phyloP scores from a whole-genome alignment of 345 rosid genomes.

The Eucalyptus guilfoylei region DNA sequence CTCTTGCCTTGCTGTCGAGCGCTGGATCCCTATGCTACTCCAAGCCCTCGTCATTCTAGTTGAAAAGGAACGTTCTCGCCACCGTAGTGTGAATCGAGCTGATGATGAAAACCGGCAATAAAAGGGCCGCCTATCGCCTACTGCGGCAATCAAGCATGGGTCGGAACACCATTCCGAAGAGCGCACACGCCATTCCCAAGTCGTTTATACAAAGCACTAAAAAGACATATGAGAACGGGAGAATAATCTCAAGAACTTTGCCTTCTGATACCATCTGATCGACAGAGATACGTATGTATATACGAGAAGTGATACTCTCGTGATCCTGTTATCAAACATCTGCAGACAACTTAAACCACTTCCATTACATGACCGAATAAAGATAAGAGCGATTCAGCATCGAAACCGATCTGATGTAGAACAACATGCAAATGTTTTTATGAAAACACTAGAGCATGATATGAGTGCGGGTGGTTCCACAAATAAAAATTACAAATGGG shows the following conservation, averaged over 20 bases:
- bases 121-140: background rate
- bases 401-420: fast-evolving
- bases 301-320: background rate
- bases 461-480: fast-evolving
- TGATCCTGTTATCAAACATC: background rate
- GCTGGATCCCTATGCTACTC: background rate
- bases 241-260: background rate
- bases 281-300: background rate
- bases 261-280: background rate
- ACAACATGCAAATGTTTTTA: too few relatives aligned
- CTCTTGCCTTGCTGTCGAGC: background rate
- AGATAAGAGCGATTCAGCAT: background rate
- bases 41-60: background rate
- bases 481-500: too few relatives aligned
- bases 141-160: background rate
- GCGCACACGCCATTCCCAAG: background rate
- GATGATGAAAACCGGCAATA: background rate
- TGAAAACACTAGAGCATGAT: fast-evolving
- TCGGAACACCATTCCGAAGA: background rate
- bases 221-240: background rate
- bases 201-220: background rate
- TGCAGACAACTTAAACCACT: background rate
- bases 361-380: background rate
- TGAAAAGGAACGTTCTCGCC: background rate
- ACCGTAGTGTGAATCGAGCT: background rate